These are phyloP conservation scores for Trametes pubescens DNA, from an alignment of 1,284 basidiomycete species.

Conservation along the genomic window DNA sequence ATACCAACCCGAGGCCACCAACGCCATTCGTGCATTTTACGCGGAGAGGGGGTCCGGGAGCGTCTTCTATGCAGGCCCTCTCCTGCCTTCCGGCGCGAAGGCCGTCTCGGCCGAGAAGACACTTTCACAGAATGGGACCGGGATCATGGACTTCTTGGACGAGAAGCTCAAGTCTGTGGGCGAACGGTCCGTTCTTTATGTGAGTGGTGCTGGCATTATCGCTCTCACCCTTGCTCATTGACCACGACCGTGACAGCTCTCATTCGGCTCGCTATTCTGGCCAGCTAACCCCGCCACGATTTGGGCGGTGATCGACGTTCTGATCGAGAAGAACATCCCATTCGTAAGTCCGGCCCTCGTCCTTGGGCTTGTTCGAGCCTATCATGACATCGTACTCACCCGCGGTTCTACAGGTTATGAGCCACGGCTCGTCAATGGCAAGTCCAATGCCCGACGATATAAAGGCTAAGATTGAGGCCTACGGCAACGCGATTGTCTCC, in stretches of 20 bases:
- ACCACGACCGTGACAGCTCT: constrained; percentile 14
- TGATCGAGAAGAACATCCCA: constrained; percentile 29
- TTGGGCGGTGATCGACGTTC: constrained; percentile 26
- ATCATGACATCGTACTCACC: background rate
- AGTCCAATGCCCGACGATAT: constrained; percentile 29
- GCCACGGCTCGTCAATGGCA: background rate
- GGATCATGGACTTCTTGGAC: constrained; percentile 31
- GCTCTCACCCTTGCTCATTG: background rate
- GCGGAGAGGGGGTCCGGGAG: constrained; percentile 15
- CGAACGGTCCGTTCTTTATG: constrained; percentile 34
- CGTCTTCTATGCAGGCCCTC: constrained; percentile 27
- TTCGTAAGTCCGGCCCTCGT: constrained; percentile 20
- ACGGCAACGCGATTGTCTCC: constrained; percentile 28
- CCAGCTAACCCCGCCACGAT: constrained; percentile 22
- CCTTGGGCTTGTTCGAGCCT: background rate
- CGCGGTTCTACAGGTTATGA: background rate
- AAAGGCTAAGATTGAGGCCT: constrained; percentile 22
- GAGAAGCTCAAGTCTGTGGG: constrained; percentile 25
- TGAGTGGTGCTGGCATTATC: constrained; percentile 9
- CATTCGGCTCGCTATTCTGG: constrained; percentile 33
- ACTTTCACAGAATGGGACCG: background rate
- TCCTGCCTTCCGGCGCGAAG: constrained; percentile 15
- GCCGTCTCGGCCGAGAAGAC: background rate
- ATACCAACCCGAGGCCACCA: constrained; percentile 24
- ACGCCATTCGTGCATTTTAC: constrained; percentile 21